Percentiles rank a stretch among this genome's conserved stretches.
phyloP scores from a whole-genome alignment of 2,329 filamentous ascomycete genomes.

The Fusarium subtropicale region DNA sequence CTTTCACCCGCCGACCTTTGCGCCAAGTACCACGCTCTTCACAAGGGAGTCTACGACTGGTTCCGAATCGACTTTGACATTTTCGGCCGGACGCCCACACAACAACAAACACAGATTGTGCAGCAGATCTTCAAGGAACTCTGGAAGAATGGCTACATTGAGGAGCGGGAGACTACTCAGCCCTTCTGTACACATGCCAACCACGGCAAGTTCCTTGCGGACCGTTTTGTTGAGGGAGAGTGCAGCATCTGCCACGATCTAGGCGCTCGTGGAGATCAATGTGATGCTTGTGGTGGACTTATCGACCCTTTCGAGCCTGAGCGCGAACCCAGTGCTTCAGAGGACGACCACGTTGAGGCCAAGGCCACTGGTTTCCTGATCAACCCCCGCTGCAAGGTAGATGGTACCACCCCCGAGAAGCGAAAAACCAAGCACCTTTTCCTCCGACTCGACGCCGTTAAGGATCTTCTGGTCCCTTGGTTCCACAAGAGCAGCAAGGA shows the following conservation, averaged over 20 bases:
- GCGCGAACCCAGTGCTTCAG: conserved; percentile 51
- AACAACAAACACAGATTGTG: conserved; percentile 90
- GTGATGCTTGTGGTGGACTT: conserved; percentile 78
- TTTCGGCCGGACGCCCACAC: conserved; percentile 92
- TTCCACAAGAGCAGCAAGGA: conserved; percentile 77
- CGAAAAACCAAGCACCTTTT: conserved; percentile 91
- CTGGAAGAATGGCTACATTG: conserved; percentile 87
- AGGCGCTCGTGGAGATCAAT: conserved; percentile 79
- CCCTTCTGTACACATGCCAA: conserved; percentile 81
- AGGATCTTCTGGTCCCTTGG: conserved; percentile 82
- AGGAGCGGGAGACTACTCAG: conserved; percentile 88
- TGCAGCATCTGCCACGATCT: conserved; percentile 79
- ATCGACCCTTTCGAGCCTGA: conserved; percentile 75
- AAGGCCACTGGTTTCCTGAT: conserved; percentile 67
- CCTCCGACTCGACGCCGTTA: conserved; percentile 85
- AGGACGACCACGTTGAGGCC: conserved; percentile 51
- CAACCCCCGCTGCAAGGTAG: conserved; percentile 91
- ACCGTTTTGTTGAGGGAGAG: conserved; percentile 84
- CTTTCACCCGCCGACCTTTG: conserved; percentile 86
- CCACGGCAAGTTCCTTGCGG: conserved; percentile 82
- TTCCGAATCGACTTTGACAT: conserved; percentile 95
- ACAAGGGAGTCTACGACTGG: conserved; percentile 94
- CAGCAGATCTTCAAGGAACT: conserved; percentile 91
- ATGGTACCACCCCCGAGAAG: conserved; percentile 82
- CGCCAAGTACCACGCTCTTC: conserved; percentile 90